Evolutionary conservation across 352 stramenopile species (phyloP).

Genomic region (Globisporangium nunn): DNA sequence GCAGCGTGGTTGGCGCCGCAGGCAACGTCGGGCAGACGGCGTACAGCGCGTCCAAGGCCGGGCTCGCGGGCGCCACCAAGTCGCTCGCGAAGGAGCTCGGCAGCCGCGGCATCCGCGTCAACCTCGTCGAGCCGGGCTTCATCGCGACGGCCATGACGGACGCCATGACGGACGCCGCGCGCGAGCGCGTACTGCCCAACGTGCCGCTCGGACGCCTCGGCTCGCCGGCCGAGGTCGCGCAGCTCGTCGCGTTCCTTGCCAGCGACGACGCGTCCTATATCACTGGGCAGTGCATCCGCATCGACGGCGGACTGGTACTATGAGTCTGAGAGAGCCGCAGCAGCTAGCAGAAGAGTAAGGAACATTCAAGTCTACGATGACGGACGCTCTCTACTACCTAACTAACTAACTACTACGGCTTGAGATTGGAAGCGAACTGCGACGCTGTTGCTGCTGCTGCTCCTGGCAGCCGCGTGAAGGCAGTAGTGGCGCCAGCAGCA

Average conservation of each 20-base stretch:
- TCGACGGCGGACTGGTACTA: constrained; percentile 73
- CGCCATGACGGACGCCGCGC: constrained; percentile 41
- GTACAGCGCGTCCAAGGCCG: constrained; percentile 82
- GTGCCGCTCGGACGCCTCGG: constrained; percentile 64
- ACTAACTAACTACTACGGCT: constrained; percentile 1
- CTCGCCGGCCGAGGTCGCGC: constrained; percentile 58
- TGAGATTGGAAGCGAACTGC: constrained; percentile 14
- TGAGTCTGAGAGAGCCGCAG: constrained; percentile 8
- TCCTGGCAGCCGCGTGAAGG: not conserved
- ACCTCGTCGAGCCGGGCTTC: constrained; percentile 84
- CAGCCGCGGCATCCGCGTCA: constrained; percentile 79
- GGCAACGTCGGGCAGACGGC: constrained; percentile 75
- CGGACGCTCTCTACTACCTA: too few species aligned
- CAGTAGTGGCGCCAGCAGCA: not conserved
- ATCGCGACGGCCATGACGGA: constrained; percentile 81
- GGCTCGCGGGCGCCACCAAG: constrained; percentile 64
- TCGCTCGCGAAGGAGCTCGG: constrained; percentile 82
- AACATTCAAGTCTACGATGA: not conserved
- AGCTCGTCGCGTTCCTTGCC: constrained; percentile 72
- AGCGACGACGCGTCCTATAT: constrained; percentile 78
- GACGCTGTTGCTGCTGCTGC: not conserved
- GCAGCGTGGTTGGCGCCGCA: constrained; percentile 66
- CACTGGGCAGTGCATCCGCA: constrained; percentile 76
- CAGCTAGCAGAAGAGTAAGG: not conserved
- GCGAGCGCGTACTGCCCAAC: constrained; percentile 34